Conservation (phyloP, 306 rosid genomes). For the Quillaja saponaria region DNA sequence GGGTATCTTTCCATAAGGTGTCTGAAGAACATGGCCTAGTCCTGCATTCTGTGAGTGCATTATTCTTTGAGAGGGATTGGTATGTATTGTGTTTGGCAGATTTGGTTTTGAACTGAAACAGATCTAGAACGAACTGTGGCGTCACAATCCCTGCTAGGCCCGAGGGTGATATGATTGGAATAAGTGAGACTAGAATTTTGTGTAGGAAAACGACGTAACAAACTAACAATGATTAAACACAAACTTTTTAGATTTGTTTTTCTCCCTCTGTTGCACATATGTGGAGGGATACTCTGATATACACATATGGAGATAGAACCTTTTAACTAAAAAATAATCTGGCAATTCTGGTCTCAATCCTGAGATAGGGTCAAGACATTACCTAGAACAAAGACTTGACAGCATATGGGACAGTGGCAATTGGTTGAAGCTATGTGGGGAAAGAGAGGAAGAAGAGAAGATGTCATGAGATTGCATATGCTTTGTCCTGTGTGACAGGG, state of each 20-base stretch:
- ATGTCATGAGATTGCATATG: slow-evolving; percentile 13
- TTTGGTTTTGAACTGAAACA: slow-evolving; percentile 5
- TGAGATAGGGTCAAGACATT: slow-evolving; percentile 6
- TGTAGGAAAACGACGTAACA: neutral
- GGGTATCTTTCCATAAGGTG: neutral
- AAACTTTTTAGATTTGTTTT: too few species aligned
- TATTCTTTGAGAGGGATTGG: neutral
- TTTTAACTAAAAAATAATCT: too few species aligned
- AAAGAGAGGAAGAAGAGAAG: slow-evolving; percentile 13
- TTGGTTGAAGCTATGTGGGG: slow-evolving; percentile 4
- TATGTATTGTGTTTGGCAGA: slow-evolving; percentile 4
- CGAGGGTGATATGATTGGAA: neutral
- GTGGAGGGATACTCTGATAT: too few species aligned
- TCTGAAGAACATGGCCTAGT: slow-evolving; percentile 6
- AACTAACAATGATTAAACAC: slow-evolving; percentile 4
- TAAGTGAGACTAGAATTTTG: slow-evolving; percentile 13
- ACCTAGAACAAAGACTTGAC: slow-evolving; percentile 15
- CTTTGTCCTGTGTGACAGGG: slow-evolving; percentile 21
- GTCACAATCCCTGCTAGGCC: neutral
- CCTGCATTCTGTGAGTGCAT: slow-evolving; percentile 11
- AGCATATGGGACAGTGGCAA: slow-evolving; percentile 12
- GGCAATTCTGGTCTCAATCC: slow-evolving; percentile 20
- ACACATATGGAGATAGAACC: too few species aligned
- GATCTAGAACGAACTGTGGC: slow-evolving; percentile 10
- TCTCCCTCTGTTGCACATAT: too few species aligned